Evolutionary conservation across 495 filamentous ascomycete species (phyloP).

Genomic region (Aspergillus taichungensis): DNA sequence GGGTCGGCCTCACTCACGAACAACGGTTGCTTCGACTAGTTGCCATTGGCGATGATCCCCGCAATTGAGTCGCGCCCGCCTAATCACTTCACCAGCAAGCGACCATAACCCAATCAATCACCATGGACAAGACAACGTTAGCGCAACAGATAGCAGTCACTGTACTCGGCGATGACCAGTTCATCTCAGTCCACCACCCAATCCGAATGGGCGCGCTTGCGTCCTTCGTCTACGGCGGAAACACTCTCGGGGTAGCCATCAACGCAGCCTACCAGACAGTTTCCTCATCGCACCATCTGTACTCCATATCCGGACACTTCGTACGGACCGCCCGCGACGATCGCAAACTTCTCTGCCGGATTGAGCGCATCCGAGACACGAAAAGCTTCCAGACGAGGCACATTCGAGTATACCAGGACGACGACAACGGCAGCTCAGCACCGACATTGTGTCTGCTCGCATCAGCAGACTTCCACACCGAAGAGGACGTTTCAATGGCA

Average conservation of each 20-base stretch:
- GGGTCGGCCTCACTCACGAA: no score
- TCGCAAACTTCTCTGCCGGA: slow-evolving; percentile 2
- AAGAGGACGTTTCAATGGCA: slow-evolving; percentile 7
- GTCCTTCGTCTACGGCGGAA: slow-evolving; percentile 4
- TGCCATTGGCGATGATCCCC: no score
- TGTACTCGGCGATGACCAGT: background rate
- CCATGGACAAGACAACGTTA: slow-evolving; percentile 1
- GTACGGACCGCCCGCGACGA: slow-evolving; percentile 2
- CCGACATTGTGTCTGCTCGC: slow-evolving; percentile 6
- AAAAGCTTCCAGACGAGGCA: slow-evolving; percentile 7
- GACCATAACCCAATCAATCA: background rate
- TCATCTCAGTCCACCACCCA: slow-evolving; percentile 2
- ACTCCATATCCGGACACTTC: slow-evolving; percentile 7
- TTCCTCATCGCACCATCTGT: slow-evolving; percentile 3
- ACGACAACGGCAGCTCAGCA: background rate
- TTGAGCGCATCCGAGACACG: slow-evolving; percentile 3
- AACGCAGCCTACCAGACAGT: slow-evolving; percentile 9
- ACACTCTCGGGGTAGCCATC: slow-evolving; percentile 8
- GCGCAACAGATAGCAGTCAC: slow-evolving; percentile 6
- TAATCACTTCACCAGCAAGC: no score
- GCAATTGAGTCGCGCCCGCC: no score
- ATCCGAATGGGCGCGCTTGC: slow-evolving; percentile 6
- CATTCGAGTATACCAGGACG: slow-evolving; percentile 5
- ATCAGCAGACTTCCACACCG: slow-evolving; percentile 10
- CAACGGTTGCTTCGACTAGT: no score